Conservation (phyloP, 352 stramenopile species). For the Phytophthora palmivora region DNA sequence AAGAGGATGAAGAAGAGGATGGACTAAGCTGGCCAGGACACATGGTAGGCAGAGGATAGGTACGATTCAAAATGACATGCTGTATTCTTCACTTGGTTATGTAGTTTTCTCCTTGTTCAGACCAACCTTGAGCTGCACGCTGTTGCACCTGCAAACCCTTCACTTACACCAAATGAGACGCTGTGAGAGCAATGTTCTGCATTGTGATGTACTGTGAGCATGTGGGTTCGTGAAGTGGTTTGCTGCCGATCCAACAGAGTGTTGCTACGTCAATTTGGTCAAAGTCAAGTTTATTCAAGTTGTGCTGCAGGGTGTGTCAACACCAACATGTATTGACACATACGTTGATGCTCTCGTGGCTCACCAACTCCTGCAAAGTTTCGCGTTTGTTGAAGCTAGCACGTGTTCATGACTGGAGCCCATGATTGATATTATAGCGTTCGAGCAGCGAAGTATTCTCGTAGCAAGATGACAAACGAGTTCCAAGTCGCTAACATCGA, state of each 20-base stretch:
- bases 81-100: slow-evolving; percentile 23
- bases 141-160: slow-evolving; percentile 11
- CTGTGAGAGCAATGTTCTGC: slow-evolving; percentile 49
- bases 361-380: slow-evolving; percentile 34
- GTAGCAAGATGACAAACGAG: slow-evolving; percentile 55
- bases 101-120: neutral
- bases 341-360: slow-evolving; percentile 57
- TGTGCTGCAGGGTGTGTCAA: slow-evolving; percentile 43
- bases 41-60: slow-evolving; percentile 40
- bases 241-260: slow-evolving; percentile 58
- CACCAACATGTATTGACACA: slow-evolving; percentile 54
- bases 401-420: slow-evolving; percentile 46
- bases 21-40: slow-evolving; percentile 32
- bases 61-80: slow-evolving; percentile 25
- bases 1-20: slow-evolving; percentile 28
- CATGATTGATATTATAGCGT: slow-evolving; percentile 58
- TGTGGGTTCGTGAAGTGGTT: slow-evolving; percentile 47
- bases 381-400: slow-evolving; percentile 43
- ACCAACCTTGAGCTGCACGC: slow-evolving; percentile 9
- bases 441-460: slow-evolving; percentile 48
- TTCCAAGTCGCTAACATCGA: slow-evolving; percentile 50
- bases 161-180: slow-evolving; percentile 41
- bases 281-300: slow-evolving; percentile 3
- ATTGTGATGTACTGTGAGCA: slow-evolving; percentile 55
- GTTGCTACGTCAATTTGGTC: slow-evolving; percentile 50